These are phyloP conservation scores for Leccinum fibrillosum DNA, from an alignment of 768 basidiomycete genomes.

Conservation along the genomic window DNA sequence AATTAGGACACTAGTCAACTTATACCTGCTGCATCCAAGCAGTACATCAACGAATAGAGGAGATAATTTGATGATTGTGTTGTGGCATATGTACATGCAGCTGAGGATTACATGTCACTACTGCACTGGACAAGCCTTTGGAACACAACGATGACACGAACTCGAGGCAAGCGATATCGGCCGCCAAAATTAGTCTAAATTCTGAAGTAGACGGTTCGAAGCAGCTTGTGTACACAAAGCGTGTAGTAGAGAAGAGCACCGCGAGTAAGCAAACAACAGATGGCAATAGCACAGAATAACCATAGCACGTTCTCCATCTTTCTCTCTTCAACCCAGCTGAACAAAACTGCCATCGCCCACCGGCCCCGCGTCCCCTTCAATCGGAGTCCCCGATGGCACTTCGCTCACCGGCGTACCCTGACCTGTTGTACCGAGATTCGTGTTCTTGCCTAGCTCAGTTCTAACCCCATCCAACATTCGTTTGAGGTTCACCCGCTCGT, in stretches of 20 bases:
- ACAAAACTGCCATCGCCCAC: constrained; percentile 53
- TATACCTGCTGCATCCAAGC: not conserved
- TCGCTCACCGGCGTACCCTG: constrained; percentile 59
- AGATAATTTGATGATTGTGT: not conserved
- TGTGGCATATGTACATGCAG: not conserved
- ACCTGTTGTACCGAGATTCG: constrained; percentile 51
- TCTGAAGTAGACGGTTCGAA: constrained; percentile 2
- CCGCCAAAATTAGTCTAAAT: constrained; percentile 1
- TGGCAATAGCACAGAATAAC: constrained; percentile 28
- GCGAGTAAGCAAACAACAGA: constrained; percentile 16
- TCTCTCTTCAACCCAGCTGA: constrained; percentile 38
- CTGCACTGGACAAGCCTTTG: too few species aligned
- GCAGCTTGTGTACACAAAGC: constrained; percentile 4
- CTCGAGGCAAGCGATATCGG: not conserved
- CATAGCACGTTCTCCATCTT: constrained; percentile 7
- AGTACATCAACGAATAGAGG: not conserved
- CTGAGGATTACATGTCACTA: too few species aligned
- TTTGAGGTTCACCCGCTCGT: constrained; percentile 71
- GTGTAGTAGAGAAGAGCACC: not conserved
- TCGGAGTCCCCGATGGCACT: constrained; percentile 41
- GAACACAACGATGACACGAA: not conserved
- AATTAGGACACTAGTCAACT: not conserved
- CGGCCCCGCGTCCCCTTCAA: constrained; percentile 56
- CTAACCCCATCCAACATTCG: constrained; percentile 68
- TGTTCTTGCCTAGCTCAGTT: constrained; percentile 58